Conservation (phyloP, 257 asterid genomes). For the Thymus quinquecostatus region DNA sequence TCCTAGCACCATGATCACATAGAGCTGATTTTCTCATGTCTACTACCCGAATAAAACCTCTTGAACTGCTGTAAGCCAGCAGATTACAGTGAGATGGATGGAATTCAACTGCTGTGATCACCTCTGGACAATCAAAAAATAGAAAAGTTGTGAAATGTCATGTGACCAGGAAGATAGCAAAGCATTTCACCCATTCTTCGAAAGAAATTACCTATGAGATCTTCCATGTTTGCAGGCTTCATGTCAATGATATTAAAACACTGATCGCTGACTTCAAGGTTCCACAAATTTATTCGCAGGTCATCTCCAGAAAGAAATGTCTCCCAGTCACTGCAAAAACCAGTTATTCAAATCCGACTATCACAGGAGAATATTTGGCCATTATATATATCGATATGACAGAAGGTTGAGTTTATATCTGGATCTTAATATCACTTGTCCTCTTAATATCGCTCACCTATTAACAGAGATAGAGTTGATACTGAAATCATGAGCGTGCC, state of each 20-base stretch:
- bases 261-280: conserved; percentile 69
- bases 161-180: conserved; percentile 17
- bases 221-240: conserved; percentile 81
- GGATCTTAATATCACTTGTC: conserved; percentile 7
- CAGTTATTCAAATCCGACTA: conserved; percentile 23
- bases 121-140: conserved; percentile 53
- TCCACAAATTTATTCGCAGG: conserved; percentile 84
- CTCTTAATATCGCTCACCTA: conserved; percentile 43
- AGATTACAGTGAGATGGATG: conserved; percentile 82
- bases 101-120: conserved; percentile 76
- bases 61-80: conserved; percentile 81
- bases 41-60: conserved; percentile 72
- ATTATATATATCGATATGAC: conserved; percentile 10
- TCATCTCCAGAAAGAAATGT: conserved; percentile 87
- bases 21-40: conserved; percentile 84
- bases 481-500: conserved; percentile 81
- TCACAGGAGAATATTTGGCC: conserved; percentile 17
- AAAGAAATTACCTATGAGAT: conserved; percentile 61
- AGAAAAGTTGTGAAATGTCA: background rate
- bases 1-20: conserved; percentile 64
- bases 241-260: conserved; percentile 76
- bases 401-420: conserved; percentile 2
- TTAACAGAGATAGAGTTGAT: conserved; percentile 71
- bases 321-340: conserved; percentile 75
- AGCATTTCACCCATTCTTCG: conserved; percentile 1